Conservation (phyloP, 2,329 filamentous ascomycete species). For the Colletotrichum nymphaeae region DNA sequence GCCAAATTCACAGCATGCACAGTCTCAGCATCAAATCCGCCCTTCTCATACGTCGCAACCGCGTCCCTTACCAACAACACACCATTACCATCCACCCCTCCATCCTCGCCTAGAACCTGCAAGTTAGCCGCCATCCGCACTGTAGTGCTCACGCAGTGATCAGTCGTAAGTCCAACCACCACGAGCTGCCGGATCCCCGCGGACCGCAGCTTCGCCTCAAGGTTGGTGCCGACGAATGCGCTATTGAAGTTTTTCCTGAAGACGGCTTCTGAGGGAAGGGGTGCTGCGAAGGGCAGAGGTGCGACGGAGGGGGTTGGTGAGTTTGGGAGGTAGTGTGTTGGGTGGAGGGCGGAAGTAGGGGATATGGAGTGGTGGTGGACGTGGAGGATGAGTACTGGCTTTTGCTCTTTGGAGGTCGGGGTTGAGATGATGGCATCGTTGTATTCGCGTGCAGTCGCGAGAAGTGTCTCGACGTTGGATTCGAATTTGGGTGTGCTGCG, state of each 20-base stretch:
- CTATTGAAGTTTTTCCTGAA: conserved; percentile 59
- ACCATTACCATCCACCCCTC: conserved; percentile 41
- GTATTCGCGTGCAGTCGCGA: conserved; percentile 42
- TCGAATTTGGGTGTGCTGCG: conserved; percentile 59
- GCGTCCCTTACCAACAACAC: conserved; percentile 57
- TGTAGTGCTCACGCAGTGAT: conserved; percentile 61
- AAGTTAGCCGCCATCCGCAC: conserved; percentile 60
- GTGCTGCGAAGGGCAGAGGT: conserved; percentile 38
- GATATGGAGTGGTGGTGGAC: conserved; percentile 55
- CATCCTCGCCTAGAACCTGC: conserved; percentile 50
- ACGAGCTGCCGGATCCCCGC: conserved; percentile 50
- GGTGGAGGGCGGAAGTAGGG: conserved; percentile 49
- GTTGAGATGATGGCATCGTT: neutral
- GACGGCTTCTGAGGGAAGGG: conserved; percentile 48
- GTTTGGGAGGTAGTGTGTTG: conserved; percentile 42
- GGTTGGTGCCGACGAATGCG: conserved; percentile 55
- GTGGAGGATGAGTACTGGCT: conserved; percentile 52
- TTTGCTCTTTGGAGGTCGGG: neutral
- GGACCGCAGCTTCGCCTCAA: conserved; percentile 50
- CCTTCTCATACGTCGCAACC: conserved; percentile 57
- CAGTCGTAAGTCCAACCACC: conserved; percentile 56
- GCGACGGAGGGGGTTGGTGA: conserved; percentile 46
- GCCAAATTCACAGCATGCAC: conserved; percentile 53
- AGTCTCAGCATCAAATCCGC: conserved; percentile 55
- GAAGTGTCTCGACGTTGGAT: conserved; percentile 51